Percentiles rank a stretch among this genome's conserved stretches.
Conservation (phyloP, 2,329 filamentous ascomycete genomes). For the Aciculosporium take region DNA sequence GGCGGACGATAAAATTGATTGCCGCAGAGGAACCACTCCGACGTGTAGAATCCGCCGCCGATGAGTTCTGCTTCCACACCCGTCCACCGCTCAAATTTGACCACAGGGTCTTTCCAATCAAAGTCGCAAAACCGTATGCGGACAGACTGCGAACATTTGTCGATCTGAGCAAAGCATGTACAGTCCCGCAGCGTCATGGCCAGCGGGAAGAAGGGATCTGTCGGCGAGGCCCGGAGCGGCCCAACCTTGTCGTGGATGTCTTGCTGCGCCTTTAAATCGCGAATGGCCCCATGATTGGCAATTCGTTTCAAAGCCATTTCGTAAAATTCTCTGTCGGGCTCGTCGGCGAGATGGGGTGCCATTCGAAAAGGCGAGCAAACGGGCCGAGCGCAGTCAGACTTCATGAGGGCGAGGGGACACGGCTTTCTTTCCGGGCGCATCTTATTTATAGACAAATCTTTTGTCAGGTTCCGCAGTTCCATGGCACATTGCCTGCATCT, state of each 20-base stretch:
- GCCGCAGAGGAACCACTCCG: constrained; percentile 22
- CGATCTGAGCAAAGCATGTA: constrained; percentile 55
- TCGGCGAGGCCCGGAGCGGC: constrained; percentile 27
- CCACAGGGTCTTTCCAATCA: constrained; percentile 56
- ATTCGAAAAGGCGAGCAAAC: constrained; percentile 28
- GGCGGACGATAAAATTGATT: constrained; percentile 21
- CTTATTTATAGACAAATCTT: constrained; percentile 19
- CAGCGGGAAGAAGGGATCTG: constrained; percentile 39
- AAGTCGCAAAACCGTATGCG: constrained; percentile 58
- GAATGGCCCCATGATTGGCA: constrained; percentile 21
- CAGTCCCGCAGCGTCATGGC: constrained; percentile 76
- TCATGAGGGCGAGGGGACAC: constrained; percentile 52
- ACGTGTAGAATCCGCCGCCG: constrained; percentile 54
- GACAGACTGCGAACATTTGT: constrained; percentile 19
- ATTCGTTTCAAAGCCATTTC: constrained; percentile 15
- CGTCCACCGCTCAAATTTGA: constrained; percentile 57
- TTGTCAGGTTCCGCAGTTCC: constrained; percentile 22
- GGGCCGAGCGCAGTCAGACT: constrained; percentile 30
- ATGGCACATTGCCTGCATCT: constrained; percentile 64
- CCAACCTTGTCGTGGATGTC: constrained; percentile 28
- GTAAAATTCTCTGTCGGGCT: constrained; percentile 15
- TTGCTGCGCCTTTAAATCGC: constrained; percentile 21
- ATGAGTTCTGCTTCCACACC: constrained; percentile 48
- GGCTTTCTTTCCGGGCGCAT: constrained; percentile 29
- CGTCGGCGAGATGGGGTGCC: constrained; percentile 19